Evolutionary conservation across 805 yeast genomes (phyloP).

Genomic region (Saccharomycopsis microspora): DNA sequence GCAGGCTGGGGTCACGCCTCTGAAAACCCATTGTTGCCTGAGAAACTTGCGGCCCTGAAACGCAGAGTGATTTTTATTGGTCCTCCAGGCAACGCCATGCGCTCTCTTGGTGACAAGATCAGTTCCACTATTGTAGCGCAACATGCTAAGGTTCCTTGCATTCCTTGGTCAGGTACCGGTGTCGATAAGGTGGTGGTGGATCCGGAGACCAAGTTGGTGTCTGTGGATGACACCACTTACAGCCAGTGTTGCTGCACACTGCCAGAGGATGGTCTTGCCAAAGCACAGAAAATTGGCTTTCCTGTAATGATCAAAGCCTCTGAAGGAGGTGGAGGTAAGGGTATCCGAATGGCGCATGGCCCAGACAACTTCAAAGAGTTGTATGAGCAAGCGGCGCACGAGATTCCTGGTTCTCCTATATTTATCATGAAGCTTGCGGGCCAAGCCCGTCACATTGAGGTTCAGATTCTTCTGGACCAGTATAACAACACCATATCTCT

Average conservation of each 20-base stretch:
- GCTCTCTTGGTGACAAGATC: slow-evolving; percentile 98
- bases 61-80: slow-evolving; percentile 90
- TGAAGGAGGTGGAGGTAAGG: slow-evolving; percentile 99
- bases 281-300: slow-evolving; percentile 84
- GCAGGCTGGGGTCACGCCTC: slow-evolving; percentile 99
- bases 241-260: slow-evolving; percentile 77
- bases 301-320: slow-evolving; percentile 99
- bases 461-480: slow-evolving; percentile 94
- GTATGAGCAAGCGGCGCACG: slow-evolving; percentile 91
- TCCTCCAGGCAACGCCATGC: slow-evolving; percentile 99
- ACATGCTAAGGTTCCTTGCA: slow-evolving; percentile 96
- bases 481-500: slow-evolving; percentile 95
- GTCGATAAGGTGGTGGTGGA: slow-evolving; percentile 74
- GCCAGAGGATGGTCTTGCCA: slow-evolving; percentile 81
- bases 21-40: slow-evolving; percentile 95
- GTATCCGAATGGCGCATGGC: slow-evolving; percentile 89
- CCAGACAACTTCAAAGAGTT: slow-evolving; percentile 67
- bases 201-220: slow-evolving; percentile 60
- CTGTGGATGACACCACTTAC: slow-evolving; percentile 78
- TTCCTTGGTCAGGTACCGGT: slow-evolving; percentile 99
- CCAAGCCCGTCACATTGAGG: slow-evolving; percentile 95
- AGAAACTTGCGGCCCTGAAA: slow-evolving; percentile 84
- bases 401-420: slow-evolving; percentile 98
- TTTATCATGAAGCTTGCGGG: slow-evolving; percentile 97
- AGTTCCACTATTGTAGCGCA: slow-evolving; percentile 98